Conservation (phyloP, 2,329 filamentous ascomycete species). For the Thyridium curvatum region DNA sequence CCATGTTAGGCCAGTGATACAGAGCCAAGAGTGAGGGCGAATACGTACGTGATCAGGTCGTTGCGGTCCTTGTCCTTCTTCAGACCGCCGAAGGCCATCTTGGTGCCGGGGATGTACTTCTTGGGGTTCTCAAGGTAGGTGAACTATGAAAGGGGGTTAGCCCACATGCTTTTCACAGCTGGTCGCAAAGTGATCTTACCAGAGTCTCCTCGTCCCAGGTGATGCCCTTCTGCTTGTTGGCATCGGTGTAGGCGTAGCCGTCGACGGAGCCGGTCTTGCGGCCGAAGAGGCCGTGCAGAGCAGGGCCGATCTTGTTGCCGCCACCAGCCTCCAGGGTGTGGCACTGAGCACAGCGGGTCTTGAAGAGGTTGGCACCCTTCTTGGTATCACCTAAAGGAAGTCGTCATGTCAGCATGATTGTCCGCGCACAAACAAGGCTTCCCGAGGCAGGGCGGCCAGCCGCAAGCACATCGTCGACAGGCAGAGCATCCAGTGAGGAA, state of each 20-base stretch:
- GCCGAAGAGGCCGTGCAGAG: conserved; percentile 95
- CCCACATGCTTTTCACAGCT: conserved; percentile 1
- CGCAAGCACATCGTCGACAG: too few relatives aligned
- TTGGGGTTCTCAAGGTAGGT: conserved; percentile 99
- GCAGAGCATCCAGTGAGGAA: too few relatives aligned
- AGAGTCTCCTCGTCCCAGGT: conserved; percentile 82
- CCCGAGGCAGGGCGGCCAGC: too few relatives aligned
- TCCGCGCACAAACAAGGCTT: too few relatives aligned
- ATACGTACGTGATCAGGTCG: conserved; percentile 89
- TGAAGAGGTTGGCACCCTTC: conserved; percentile 99
- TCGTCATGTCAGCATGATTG: too few relatives aligned
- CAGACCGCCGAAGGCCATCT: conserved; percentile 99
- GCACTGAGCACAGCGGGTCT: conserved; percentile 98
- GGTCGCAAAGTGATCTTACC: conserved; percentile 41
- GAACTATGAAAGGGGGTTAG: conserved; percentile 51
- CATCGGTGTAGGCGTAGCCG: conserved; percentile 96
- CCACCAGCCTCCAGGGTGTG: conserved; percentile 89
- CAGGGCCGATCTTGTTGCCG: conserved; percentile 97
- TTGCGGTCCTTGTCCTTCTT: conserved; percentile 99
- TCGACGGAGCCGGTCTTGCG: conserved; percentile 88
- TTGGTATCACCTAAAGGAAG: conserved; percentile 76
- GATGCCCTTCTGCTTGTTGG: conserved; percentile 97
- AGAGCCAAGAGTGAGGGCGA: neutral
- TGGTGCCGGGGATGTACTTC: conserved; percentile 99
- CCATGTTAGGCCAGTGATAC: neutral